Evolutionary conservation across 305 asterid genomes (phyloP).

Genomic region (Solanum chacoense): DNA sequence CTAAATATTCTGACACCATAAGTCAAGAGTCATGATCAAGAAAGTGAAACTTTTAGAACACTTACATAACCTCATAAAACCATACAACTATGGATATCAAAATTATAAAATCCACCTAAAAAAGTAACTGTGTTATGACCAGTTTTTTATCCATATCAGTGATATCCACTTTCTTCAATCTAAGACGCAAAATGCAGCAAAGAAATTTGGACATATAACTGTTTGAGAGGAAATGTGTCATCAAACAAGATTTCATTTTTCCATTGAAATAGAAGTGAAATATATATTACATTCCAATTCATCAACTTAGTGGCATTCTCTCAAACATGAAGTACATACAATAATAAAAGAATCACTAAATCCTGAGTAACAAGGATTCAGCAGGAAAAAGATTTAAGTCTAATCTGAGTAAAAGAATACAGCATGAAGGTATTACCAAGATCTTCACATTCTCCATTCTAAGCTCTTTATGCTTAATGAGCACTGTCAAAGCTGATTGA

Average conservation of each 20-base stretch:
- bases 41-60: background rate
- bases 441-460: slow-evolving; percentile 1
- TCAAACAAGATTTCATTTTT: background rate
- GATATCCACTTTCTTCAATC: background rate
- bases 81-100: background rate
- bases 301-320: background rate
- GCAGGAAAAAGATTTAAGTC: background rate
- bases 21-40: background rate
- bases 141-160: background rate
- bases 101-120: background rate
- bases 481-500: background rate
- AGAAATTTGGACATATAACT: background rate
- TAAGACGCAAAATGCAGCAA: background rate
- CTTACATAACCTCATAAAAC: background rate
- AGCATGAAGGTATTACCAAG: background rate
- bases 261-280: background rate
- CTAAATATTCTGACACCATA: background rate
- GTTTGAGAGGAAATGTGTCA: background rate
- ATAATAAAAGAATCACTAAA: background rate
- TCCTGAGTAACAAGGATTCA: background rate
- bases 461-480: background rate
- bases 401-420: background rate
- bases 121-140: background rate
- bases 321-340: background rate
- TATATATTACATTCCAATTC: background rate